Evolutionary conservation across 768 basidiomycete genomes (phyloP), one percentile per base, ranked within the genome.

Genomic region (Asterophora lycoperdoides): DNA sequence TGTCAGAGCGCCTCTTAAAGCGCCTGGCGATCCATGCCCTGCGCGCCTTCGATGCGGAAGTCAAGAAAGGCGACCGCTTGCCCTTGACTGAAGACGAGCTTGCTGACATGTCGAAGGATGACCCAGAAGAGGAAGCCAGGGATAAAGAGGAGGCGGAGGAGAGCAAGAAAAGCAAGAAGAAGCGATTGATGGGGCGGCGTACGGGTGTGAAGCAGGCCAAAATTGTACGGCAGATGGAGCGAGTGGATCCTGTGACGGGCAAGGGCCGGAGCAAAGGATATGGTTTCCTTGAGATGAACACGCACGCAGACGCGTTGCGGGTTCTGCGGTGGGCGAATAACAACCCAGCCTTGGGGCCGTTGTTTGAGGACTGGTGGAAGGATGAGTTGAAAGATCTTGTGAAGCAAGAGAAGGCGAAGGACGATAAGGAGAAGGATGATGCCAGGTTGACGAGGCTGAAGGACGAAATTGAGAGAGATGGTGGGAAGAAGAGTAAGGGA

Each of bases 241-340:
- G 91, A n/a, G 77, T 94, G 46, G 95, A 98, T 61, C 75, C 88
- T 3, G 64, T 94, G 34, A 92, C 89, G 0, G 89, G 89, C 3
- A 87, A 90, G 58, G 91, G 91, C 1, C 78, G 86, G 45, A 90
- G 87, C 59, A 92, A 89, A 63, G 95, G 96, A 1, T 99, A 97
- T 59, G 96, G 95, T 8, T 98, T 99, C 70, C 61, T 98, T 28
- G 95, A 98, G 71, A 79, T 96, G 78, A 71, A 82, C 41, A 78
- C 73, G 20, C 96, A 99, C 58, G 82, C 86, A 5, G 92, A 98
- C 63, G 93, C 95, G 5, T 71, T 99, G 18, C 85, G 89, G 19
- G 86, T 97, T 5, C 68, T 98, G 38, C 78, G 96, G 29, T 98
- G 91, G 91, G 86, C 89, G 20, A 99, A 98, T 70, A 93, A 92